Conservation (phyloP, 2,329 filamentous ascomycete genomes). For the Trichoderma sp. region DNA sequence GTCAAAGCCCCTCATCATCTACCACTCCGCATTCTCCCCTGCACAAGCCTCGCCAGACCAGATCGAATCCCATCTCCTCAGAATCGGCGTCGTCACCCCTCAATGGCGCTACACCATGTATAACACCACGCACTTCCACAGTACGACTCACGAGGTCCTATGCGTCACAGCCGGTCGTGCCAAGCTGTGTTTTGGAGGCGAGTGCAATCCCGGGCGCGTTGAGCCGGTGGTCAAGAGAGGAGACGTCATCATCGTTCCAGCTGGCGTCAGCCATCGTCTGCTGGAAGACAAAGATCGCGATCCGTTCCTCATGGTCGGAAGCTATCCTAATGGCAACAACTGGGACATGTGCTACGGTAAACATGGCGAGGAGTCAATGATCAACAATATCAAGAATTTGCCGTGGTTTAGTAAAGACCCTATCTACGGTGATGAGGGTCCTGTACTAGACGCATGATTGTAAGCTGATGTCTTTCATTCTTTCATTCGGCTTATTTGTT, state of each 20-base stretch:
- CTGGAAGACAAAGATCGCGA: slow-evolving; percentile 54
- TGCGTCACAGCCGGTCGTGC: slow-evolving; percentile 60
- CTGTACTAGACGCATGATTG: background rate
- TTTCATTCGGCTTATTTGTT: background rate
- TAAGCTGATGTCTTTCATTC: background rate
- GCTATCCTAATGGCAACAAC: slow-evolving; percentile 57
- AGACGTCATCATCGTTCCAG: slow-evolving; percentile 66
- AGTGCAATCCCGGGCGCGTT: slow-evolving; percentile 48
- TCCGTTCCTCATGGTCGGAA: slow-evolving; percentile 59
- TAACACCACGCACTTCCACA: slow-evolving; percentile 65
- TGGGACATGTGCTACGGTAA: slow-evolving; percentile 61
- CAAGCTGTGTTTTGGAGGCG: slow-evolving; percentile 64
- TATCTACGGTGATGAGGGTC: slow-evolving; percentile 10
- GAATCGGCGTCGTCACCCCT: slow-evolving; percentile 51
- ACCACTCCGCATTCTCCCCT: slow-evolving; percentile 6
- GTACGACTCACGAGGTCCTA: slow-evolving; percentile 66
- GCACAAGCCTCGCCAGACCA: background rate
- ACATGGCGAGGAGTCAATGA: background rate
- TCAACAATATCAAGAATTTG: background rate
- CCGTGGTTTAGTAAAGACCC: slow-evolving; percentile 4
- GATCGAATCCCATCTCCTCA: slow-evolving; percentile 5
- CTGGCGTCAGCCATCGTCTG: slow-evolving; percentile 64
- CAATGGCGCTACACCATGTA: slow-evolving; percentile 74
- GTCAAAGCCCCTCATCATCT: slow-evolving; percentile 16
- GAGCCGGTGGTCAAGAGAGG: slow-evolving; percentile 58